Percentiles rank a stretch among this genome's conserved stretches.
These are phyloP conservation scores for Phytophthora sojae DNA, from an alignment of 352 stramenopile genomes.

Conservation along the genomic window DNA sequence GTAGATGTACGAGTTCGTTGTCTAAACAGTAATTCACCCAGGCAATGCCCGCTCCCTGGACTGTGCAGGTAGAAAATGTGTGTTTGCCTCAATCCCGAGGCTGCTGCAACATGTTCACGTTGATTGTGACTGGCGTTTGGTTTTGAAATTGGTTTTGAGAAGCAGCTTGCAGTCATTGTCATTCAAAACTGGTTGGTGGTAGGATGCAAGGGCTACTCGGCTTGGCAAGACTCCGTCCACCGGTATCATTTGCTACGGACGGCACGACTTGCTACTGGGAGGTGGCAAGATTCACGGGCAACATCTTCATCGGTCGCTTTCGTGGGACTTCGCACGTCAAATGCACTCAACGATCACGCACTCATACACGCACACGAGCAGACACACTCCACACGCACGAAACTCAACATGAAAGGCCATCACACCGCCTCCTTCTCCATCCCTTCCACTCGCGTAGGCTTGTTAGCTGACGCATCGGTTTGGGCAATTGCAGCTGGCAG, in stretches of 20 bases:
- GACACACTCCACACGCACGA: constrained; percentile 22
- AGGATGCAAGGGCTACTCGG: constrained; percentile 4
- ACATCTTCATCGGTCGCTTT: background rate
- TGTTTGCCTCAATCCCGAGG: no score
- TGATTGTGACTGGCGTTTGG: background rate
- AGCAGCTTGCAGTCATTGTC: constrained; percentile 14
- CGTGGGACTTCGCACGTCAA: constrained; percentile 15
- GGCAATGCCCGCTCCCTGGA: no score
- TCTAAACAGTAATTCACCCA: no score
- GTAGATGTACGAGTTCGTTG: no score
- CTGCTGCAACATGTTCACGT: background rate
- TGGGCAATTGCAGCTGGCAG: no score
- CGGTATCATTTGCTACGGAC: background rate
- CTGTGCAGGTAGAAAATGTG: no score
- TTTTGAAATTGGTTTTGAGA: constrained; percentile 12
- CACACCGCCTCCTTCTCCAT: constrained; percentile 16
- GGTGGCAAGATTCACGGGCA: background rate
- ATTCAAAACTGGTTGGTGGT: constrained; percentile 28
- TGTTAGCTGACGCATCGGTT: constrained; percentile 1
- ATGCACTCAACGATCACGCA: constrained; percentile 13
- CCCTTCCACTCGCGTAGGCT: background rate
- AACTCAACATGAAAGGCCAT: constrained; percentile 33
- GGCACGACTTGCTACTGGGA: background rate
- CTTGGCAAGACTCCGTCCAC: background rate
- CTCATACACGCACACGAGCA: constrained; percentile 30